Conservation (phyloP, 1,284 basidiomycete species). For the Singerocomus inundabilis region DNA sequence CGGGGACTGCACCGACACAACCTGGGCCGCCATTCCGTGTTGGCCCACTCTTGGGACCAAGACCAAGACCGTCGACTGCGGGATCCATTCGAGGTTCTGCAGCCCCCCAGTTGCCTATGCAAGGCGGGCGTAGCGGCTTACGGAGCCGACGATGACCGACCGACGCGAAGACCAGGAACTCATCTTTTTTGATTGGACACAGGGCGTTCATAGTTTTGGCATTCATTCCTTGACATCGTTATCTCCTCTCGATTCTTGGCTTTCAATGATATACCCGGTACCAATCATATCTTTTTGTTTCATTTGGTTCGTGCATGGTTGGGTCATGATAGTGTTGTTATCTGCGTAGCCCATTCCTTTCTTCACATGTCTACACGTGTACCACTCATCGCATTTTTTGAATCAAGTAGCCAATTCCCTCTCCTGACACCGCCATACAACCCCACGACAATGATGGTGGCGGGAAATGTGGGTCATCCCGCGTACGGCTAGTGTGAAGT, state of each 20-base stretch:
- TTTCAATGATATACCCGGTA: slow-evolving; percentile 25
- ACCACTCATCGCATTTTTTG: slow-evolving; percentile 16
- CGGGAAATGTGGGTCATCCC: neutral
- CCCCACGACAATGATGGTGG: slow-evolving; percentile 14
- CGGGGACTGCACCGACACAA: slow-evolving; percentile 8
- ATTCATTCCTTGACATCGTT: slow-evolving; percentile 8
- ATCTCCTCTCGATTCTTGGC: slow-evolving; percentile 6
- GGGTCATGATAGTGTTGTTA: slow-evolving; percentile 3
- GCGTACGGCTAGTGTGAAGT: neutral
- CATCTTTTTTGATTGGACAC: slow-evolving; percentile 22
- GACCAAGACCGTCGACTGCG: slow-evolving; percentile 24
- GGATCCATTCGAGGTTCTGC: slow-evolving; percentile 24
- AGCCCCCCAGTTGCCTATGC: slow-evolving; percentile 31
- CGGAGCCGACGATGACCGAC: slow-evolving; percentile 16
- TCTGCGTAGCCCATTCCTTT: slow-evolving; percentile 3
- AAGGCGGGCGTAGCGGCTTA: slow-evolving; percentile 25
- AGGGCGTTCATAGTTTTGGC: neutral
- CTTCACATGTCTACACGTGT: slow-evolving; percentile 15
- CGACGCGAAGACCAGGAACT: slow-evolving; percentile 1
- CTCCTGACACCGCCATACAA: neutral
- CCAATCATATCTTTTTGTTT: neutral
- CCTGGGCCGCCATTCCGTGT: slow-evolving; percentile 12
- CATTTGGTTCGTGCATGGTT: neutral
- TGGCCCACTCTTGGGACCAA: slow-evolving; percentile 30
- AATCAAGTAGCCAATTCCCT: slow-evolving; percentile 4